Evolutionary conservation across 768 basidiomycete species (phyloP), one percentile per base, ranked within the genome.

Genomic region (Termitomyces sp.): DNA sequence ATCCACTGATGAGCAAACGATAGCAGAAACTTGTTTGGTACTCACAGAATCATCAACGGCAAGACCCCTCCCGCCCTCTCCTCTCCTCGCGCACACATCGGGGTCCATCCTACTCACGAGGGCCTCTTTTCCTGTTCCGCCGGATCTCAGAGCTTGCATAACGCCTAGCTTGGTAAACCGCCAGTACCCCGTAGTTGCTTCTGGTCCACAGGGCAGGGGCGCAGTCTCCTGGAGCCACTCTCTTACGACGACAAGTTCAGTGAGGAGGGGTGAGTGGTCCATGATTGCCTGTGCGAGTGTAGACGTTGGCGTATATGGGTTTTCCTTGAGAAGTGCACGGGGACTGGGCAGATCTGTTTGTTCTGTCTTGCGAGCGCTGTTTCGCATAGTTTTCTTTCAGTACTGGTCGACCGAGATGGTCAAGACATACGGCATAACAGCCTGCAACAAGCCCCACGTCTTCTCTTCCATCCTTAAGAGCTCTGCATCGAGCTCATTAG

Each of bases 211-310:
- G 82, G 81, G n/a, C 77, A 58, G 6, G 0, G 85, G 82, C 0
- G 90, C 88, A 0, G 82, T 88, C 44, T 91, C 89, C 61, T 93
- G 89, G 1, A 93, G 78, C 93, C 93, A 95, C 70, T 93, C 91
- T n/a, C 89, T 84, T 8, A 93, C 86, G 47, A 89, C 85, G 49
- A 91, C 78, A 56, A 93, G 89, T 61, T 93, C 92, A 0, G 82
- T 72, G 38, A 93, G 83, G 2, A 87, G 77, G 0, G 83, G 84
- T 0, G 87, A 90, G 3, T 82, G 72, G 50, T 81, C 72, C 78
- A 95, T 81, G 53, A 91, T 82, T 3, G 85, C 81, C 67, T 91
- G 87, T 0, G 88, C 89, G 30, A 95, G 80, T 0, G 85, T 85
- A 5, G 84, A 80, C 0, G 89, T 85, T 0, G 93, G 91, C 0